phyloP scores from a whole-genome alignment of 768 basidiomycete species.

The Russula earlei region DNA sequence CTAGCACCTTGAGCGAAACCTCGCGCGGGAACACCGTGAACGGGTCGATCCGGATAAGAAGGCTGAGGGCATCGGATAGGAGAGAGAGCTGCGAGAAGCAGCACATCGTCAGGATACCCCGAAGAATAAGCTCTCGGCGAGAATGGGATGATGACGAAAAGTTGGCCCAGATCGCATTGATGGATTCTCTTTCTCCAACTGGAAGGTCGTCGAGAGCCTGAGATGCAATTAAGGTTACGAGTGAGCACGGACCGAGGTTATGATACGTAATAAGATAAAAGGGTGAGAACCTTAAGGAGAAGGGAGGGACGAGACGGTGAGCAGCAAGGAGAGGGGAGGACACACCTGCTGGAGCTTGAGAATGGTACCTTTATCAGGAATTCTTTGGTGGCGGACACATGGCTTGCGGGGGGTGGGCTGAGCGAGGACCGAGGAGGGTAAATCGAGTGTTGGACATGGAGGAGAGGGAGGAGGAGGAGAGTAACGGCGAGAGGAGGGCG shows the following conservation, averaged over 20 bases:
- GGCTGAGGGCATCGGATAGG: slow-evolving; percentile 82
- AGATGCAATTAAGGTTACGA: background rate
- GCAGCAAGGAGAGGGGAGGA: background rate
- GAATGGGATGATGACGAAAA: slow-evolving; percentile 93
- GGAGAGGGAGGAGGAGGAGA: slow-evolving; percentile 32
- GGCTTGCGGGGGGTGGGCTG: slow-evolving; percentile 55
- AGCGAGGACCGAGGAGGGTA: slow-evolving; percentile 1
- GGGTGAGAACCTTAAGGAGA: background rate
- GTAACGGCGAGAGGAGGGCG: background rate
- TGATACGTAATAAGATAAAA: slow-evolving; percentile 3
- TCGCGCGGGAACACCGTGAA: slow-evolving; percentile 87
- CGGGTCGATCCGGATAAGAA: slow-evolving; percentile 93
- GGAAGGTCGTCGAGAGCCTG: slow-evolving; percentile 89
- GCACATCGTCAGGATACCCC: slow-evolving; percentile 97
- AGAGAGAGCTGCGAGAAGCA: slow-evolving; percentile 98
- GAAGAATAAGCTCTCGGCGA: slow-evolving; percentile 86
- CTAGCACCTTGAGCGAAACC: slow-evolving; percentile 76
- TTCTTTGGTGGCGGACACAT: slow-evolving; percentile 88
- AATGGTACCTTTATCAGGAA: slow-evolving; percentile 93
- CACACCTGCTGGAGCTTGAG: slow-evolving; percentile 82
- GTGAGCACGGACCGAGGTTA: background rate
- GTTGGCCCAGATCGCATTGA: slow-evolving; percentile 91
- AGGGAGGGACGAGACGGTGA: too few species aligned
- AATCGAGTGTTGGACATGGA: background rate
- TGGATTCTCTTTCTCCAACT: slow-evolving; percentile 72